Evolutionary conservation across 2,329 filamentous ascomycete genomes (phyloP).

Genomic region (Dactylonectria macrodidyma): DNA sequence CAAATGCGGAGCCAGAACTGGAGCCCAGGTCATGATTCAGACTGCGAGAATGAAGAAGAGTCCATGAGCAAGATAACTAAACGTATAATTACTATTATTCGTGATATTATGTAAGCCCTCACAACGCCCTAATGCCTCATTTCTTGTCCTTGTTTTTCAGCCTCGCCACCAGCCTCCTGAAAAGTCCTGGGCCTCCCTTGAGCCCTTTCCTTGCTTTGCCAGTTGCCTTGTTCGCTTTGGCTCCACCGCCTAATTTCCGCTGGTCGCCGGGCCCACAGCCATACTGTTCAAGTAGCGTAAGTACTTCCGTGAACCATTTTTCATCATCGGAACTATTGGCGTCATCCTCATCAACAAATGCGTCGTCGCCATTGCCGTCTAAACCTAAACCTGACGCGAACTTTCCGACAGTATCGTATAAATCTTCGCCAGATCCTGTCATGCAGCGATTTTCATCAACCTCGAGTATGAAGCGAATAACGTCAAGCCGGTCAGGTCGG

Average conservation of each 20-base stretch:
- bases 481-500: neutral
- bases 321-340: neutral
- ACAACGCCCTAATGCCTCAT: neutral
- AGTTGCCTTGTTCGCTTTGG: neutral
- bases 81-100: too few relatives aligned
- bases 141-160: neutral
- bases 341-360: rapidly evolving
- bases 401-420: neutral
- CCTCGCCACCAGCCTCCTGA: neutral
- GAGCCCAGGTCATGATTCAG: neutral
- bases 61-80: too few relatives aligned
- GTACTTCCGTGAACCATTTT: neutral
- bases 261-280: neutral
- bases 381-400: neutral
- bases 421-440: neutral
- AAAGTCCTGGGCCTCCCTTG: too few relatives aligned
- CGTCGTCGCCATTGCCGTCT: neutral
- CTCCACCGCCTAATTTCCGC: too few relatives aligned
- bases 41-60: too few relatives aligned
- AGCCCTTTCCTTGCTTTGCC: too few relatives aligned
- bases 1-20: neutral
- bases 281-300: neutral
- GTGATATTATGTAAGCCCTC: too few relatives aligned
- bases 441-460: neutral
- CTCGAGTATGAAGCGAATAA: neutral